phyloP scores from a whole-genome alignment of 495 filamentous ascomycete species.

The Barbatosphaeria neglecta region DNA sequence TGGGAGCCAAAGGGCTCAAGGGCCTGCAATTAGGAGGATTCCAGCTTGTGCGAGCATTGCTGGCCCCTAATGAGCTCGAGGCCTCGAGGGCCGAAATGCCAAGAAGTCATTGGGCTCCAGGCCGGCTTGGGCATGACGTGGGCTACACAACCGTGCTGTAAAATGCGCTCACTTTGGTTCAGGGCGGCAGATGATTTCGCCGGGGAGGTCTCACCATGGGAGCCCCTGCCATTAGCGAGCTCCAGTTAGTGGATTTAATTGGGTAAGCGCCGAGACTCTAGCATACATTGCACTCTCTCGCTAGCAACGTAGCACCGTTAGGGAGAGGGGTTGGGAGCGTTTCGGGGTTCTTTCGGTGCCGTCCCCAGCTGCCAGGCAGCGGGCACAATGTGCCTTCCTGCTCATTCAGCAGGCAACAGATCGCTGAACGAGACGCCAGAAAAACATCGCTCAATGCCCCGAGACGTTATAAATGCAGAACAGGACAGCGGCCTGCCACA shows the following conservation, averaged over 20 bases:
- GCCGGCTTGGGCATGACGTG: background rate
- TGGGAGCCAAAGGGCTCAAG: too few relatives aligned
- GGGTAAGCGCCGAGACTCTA: background rate
- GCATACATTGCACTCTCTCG: background rate
- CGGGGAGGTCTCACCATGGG: background rate
- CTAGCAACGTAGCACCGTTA: too few relatives aligned
- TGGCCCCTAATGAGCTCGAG: too few relatives aligned
- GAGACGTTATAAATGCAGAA: background rate
- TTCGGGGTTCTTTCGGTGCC: too few relatives aligned
- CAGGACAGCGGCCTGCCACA: background rate
- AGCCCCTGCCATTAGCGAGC: background rate
- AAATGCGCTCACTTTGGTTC: background rate
- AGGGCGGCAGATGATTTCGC: background rate
- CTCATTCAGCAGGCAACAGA: too few relatives aligned
- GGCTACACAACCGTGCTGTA: background rate
- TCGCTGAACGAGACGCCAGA: background rate
- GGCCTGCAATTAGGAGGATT: too few relatives aligned
- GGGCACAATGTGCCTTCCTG: too few relatives aligned
- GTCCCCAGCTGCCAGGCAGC: too few relatives aligned
- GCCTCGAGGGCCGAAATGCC: too few relatives aligned
- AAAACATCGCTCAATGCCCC: background rate
- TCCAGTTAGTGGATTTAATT: conserved; percentile 1
- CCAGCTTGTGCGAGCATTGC: too few relatives aligned
- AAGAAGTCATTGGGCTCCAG: too few relatives aligned
- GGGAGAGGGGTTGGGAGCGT: too few relatives aligned